Conservation (phyloP, 106 monocot species). For the Dendrobium officinale region DNA sequence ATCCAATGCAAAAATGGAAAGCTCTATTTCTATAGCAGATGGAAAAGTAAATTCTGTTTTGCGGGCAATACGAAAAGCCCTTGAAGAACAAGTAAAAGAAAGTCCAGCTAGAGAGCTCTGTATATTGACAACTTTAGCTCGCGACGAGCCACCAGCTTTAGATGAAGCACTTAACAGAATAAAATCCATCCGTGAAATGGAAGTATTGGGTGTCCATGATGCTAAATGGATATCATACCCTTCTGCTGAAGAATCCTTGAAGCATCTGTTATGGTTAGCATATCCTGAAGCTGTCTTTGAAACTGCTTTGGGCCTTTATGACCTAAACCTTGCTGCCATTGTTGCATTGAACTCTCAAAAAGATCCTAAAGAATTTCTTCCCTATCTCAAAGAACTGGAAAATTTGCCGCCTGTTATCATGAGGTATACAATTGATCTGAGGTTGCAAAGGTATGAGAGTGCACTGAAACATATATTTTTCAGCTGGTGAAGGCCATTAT, state of each 20-base stretch:
- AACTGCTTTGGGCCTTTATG: conserved; percentile 92
- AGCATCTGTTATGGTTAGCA: conserved; percentile 92
- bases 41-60: conserved; percentile 66
- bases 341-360: conserved; percentile 96
- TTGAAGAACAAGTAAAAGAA: conserved; percentile 55
- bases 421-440: conserved; percentile 79
- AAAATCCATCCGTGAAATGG: conserved; percentile 70
- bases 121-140: conserved; percentile 87
- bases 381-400: conserved; percentile 74
- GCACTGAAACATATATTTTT: conserved; percentile 78
- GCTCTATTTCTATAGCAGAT: neutral
- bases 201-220: conserved; percentile 46
- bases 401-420: conserved; percentile 50
- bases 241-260: conserved; percentile 86
- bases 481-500: conserved; percentile 64
- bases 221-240: conserved; percentile 40
- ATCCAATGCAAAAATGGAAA: conserved; percentile 11
- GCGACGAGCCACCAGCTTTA: conserved; percentile 84
- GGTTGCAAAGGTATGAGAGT: conserved; percentile 61
- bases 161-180: conserved; percentile 90
- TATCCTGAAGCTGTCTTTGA: conserved; percentile 76
- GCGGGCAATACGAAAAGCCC: conserved; percentile 49
- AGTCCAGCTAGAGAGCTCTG: conserved; percentile 85
- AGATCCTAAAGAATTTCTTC: conserved; percentile 97
- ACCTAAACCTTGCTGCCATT: conserved; percentile 93